A percentile compares a stretch with the other conserved stretches of the same genome.
phyloP scores from a whole-genome alignment of 164 flowering plant species.

The Annona squamosa region DNA sequence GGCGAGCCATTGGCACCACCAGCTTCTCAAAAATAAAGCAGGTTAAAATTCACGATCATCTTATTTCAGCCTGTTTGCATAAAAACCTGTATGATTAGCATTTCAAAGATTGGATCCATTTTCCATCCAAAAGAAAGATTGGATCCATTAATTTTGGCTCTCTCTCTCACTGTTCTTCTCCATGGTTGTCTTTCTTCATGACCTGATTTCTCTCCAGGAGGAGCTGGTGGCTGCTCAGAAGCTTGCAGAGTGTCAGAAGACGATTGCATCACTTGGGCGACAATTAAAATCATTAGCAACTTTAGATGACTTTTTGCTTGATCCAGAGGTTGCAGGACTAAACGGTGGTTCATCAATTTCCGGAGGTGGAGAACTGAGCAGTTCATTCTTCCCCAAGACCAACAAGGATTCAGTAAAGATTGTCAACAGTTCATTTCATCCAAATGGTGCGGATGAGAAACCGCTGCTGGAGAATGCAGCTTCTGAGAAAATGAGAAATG shows the following conservation, averaged over 20 bases:
- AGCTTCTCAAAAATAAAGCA: conserved; percentile 54
- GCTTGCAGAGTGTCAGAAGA: conserved; percentile 87
- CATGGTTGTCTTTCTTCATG: background rate
- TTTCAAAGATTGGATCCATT: background rate
- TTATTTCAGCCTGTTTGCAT: background rate
- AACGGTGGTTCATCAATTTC: conserved; percentile 20
- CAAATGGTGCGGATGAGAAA: conserved; percentile 22
- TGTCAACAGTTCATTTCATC: conserved; percentile 17
- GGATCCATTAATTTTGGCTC: background rate
- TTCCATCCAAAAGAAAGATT: background rate
- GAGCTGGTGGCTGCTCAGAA: conserved; percentile 77
- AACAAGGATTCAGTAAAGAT: conserved; percentile 16
- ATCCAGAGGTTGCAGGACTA: conserved; percentile 39
- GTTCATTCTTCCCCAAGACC: conserved; percentile 28
- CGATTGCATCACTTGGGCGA: conserved; percentile 76
- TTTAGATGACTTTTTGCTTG: conserved; percentile 69
- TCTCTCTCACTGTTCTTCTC: background rate
- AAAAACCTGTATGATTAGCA: background rate
- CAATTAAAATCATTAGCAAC: conserved; percentile 80
- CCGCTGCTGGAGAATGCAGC: conserved; percentile 28
- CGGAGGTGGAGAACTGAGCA: conserved; percentile 26
- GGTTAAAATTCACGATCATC: conserved; percentile 20
- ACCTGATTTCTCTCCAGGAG: conserved; percentile 40
- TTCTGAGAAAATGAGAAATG: conserved; percentile 47
- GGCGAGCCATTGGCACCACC: conserved; percentile 22